Base-by-base conservation (phyloP, 225 moss, liverwort and hornwort genomes). In the Bryoerythrophyllum caledonicum region DNA sequence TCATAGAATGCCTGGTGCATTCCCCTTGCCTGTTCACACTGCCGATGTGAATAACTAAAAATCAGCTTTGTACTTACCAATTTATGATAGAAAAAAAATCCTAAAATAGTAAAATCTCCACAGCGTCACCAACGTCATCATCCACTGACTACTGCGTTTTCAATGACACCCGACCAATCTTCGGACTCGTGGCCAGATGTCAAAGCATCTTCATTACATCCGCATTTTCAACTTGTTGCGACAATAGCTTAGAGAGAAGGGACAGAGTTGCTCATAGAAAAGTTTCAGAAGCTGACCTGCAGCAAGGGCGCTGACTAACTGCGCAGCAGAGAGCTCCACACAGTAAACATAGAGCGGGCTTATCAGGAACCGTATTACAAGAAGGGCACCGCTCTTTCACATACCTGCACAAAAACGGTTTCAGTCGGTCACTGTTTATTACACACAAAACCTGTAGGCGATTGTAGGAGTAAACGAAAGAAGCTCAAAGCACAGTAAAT, bases 261-360 rank as follows among this genome's bases (percentile, higher is more conserved):
- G 24, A 63, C 3, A 78, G 57, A 59, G 53, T 78, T 67, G 67
- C 38, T 59, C 37, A 72, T 65, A 24, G 30, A 30, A 58, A 48
- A 44, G 41, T 66, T 64, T 52, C 38, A 49, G n/a, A 79, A 37
- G 79, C 84, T 74, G 74, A 92, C 94, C 92, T 90, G 90, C 91
- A 93, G 78, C 88, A 93, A 59, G 70, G 65, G 60, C 90, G 90
- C 21, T 78, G 32, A 70, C 86, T 74, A 65, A 68, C 77, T 72
- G 87, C 90, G 80, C 93, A 96, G 81, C 93, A 93, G n/a, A 96
- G 91, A 55, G 91, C 90, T 79, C 95, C 95, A 74, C 95, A 96
- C 35, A 96, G 20, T 21, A 96, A 81, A 78, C 95, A 96, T 76
- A 96, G 78, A 12, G 95, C 95, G 75, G 95, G 95, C 81, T 79